phyloP scores from a whole-genome alignment of 164 flowering plant genomes.

The Pachysandra terminalis region DNA sequence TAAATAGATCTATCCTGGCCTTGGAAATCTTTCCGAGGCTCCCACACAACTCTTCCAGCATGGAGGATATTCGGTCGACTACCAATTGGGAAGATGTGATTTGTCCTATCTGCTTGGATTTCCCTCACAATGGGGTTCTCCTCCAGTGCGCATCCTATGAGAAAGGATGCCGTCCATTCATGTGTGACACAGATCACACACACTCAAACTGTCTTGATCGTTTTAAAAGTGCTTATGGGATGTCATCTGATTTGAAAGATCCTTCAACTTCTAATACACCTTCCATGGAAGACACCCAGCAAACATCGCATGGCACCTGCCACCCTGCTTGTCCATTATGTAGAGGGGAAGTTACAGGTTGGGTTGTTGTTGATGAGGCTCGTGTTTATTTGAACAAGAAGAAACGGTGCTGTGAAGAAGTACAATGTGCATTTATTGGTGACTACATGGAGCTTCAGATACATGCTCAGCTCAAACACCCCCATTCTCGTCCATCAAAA shows the following conservation, averaged over 20 bases:
- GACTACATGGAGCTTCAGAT: conserved; percentile 63
- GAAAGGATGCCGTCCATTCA: conserved; percentile 87
- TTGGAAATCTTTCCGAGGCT: conserved; percentile 21
- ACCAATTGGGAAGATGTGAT: conserved; percentile 67
- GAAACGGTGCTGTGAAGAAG: conserved; percentile 75
- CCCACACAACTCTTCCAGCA: conserved; percentile 11
- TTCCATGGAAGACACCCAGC: conserved; percentile 22
- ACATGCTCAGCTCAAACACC: conserved; percentile 77
- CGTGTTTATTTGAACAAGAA: conserved; percentile 61
- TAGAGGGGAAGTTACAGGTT: conserved; percentile 93
- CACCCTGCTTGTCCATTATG: conserved; percentile 81
- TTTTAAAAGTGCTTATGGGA: conserved; percentile 60
- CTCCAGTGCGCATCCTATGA: conserved; percentile 81
- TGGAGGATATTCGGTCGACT: conserved; percentile 42
- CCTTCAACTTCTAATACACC: conserved; percentile 32
- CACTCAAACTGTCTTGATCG: conserved; percentile 92
- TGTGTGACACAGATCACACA: conserved; percentile 82
- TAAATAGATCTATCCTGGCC: conserved; percentile 24
- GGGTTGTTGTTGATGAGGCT: conserved; percentile 64
- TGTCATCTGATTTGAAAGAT: conserved; percentile 29
- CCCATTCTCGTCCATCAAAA: conserved; percentile 85
- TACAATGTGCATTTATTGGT: conserved; percentile 56
- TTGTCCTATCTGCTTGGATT: conserved; percentile 93
- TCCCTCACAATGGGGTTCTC: conserved; percentile 88
- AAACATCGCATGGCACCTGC: conserved; percentile 24